Evolutionary conservation across 345 rosid species (phyloP).

Genomic region (Acer negundo): DNA sequence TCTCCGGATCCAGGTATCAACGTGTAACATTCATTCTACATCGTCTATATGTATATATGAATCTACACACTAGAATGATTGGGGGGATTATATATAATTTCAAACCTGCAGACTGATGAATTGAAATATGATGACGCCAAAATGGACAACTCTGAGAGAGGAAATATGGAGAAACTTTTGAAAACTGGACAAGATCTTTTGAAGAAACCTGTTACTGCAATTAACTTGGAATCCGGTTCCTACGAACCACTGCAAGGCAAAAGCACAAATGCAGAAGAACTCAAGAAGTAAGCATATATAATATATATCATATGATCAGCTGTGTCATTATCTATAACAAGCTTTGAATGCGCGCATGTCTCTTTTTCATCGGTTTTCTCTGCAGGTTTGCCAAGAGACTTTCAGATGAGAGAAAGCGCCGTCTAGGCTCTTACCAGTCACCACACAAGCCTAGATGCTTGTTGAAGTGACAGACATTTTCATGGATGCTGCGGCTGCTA

Average conservation of each 20-base stretch:
- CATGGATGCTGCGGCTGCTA: background rate
- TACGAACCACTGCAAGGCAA: background rate
- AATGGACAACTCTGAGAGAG: background rate
- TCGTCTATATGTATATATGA: too few species aligned
- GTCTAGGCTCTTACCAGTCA: background rate
- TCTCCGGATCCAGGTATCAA: slow-evolving; percentile 23
- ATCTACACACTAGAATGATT: too few species aligned
- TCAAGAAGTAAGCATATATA: slow-evolving; percentile 2
- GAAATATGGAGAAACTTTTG: slow-evolving; percentile 19
- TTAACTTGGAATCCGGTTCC: slow-evolving; percentile 13
- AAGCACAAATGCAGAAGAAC: slow-evolving; percentile 15
- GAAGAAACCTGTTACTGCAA: slow-evolving; percentile 1
- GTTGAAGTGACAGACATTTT: background rate
- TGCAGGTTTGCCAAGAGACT: slow-evolving; percentile 5
- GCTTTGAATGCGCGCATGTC: background rate
- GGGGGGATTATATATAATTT: background rate
- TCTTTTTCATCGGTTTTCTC: background rate
- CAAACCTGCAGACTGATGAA: background rate
- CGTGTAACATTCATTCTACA: background rate
- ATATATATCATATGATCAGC: background rate
- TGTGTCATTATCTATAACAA: background rate
- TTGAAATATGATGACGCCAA: slow-evolving; percentile 3
- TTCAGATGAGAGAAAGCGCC: background rate
- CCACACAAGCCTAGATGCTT: background rate
- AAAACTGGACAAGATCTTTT: slow-evolving; percentile 1